Conservation (phyloP, 345 rosid species). For the Nephelium lappaceum region DNA sequence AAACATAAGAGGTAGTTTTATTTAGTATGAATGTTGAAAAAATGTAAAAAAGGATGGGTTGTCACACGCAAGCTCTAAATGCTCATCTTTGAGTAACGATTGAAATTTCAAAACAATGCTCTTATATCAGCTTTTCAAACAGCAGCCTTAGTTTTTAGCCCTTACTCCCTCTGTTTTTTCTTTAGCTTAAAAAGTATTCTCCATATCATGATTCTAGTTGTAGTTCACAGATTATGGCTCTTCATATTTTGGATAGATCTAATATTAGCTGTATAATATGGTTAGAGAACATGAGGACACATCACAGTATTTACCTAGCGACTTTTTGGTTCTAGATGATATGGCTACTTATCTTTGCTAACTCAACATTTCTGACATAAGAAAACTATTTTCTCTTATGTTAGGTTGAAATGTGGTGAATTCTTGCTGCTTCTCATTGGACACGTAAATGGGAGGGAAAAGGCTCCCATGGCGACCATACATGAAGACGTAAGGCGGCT, state of each 20-base stretch:
- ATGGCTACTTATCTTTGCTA: not conserved
- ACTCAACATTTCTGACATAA: not conserved
- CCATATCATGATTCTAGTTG: not conserved
- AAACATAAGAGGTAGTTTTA: not conserved
- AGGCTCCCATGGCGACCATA: slow-evolving; percentile 76
- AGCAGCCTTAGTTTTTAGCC: not conserved
- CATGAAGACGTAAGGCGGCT: slow-evolving; percentile 85
- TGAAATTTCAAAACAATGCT: not conserved
- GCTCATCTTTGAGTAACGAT: not conserved
- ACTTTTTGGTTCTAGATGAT: not conserved
- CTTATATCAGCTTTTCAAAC: not conserved
- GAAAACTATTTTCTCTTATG: not conserved
- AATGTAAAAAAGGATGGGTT: not conserved
- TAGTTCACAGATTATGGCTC: not conserved
- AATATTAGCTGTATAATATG: not conserved
- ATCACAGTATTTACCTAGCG: not conserved
- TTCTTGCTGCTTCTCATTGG: slow-evolving; percentile 90
- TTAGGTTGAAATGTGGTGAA: slow-evolving; percentile 94
- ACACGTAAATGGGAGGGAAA: slow-evolving; percentile 81
- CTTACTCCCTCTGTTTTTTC: not conserved
- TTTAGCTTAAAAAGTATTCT: not conserved
- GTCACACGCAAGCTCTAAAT: not conserved
- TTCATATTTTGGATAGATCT: not conserved
- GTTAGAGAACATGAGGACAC: not conserved
- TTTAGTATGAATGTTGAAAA: not conserved